phyloP scores from a whole-genome alignment of 495 filamentous ascomycete species.

The Aspergillus kassunensis region DNA sequence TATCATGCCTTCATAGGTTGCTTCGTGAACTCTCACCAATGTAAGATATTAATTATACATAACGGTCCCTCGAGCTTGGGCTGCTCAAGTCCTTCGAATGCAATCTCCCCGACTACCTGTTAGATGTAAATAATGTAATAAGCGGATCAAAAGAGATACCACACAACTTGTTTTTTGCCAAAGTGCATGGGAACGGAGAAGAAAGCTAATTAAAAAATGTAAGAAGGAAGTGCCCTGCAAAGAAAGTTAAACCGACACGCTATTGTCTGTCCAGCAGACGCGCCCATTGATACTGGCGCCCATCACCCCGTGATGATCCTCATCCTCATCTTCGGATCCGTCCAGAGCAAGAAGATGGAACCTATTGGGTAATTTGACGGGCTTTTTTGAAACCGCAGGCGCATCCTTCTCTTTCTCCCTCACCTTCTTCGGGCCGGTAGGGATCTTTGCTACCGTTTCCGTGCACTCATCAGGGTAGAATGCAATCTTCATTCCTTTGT shows the following conservation, averaged over 20 bases:
- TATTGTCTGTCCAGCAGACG: slow-evolving; percentile 18
- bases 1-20: too few relatives aligned
- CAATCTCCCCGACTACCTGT: neutral
- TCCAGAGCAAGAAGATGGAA: slow-evolving; percentile 61
- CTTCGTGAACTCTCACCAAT: neutral
- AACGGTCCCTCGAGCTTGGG: neutral
- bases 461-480: slow-evolving; percentile 75
- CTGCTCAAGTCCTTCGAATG: too few relatives aligned
- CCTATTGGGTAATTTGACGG: slow-evolving; percentile 48
- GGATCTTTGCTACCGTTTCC: slow-evolving; percentile 47
- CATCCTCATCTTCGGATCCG: slow-evolving; percentile 37
- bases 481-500: slow-evolving; percentile 69
- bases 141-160: too few relatives aligned
- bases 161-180: too few relatives aligned
- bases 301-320: slow-evolving; percentile 15
- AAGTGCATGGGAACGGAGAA: slow-evolving; percentile 1
- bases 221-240: neutral
- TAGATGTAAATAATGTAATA: slow-evolving; percentile 1
- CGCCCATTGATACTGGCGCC: slow-evolving; percentile 3
- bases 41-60: slow-evolving; percentile 2
- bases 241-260: slow-evolving; percentile 12
- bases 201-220: neutral
- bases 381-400: slow-evolving; percentile 32
- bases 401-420: too few relatives aligned
- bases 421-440: slow-evolving; percentile 24